Evolutionary conservation across 129 eudicot genomes (phyloP), one percentile per base, ranked within the genome.

Genomic region (Ambrosia trifida): DNA sequence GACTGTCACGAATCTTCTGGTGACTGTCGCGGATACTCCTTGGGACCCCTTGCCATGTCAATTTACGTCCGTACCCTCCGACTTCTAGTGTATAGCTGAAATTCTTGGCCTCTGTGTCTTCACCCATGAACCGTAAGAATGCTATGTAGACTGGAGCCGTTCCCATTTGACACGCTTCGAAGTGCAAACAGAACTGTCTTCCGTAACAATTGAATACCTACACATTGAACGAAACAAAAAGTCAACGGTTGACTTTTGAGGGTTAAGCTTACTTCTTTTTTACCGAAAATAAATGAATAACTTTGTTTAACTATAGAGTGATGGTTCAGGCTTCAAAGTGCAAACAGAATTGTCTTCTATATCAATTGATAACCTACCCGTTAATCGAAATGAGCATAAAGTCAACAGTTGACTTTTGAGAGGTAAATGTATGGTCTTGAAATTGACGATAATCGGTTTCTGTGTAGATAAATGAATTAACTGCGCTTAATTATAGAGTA

Each of bases 1-100:
- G 76, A 68, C 82, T 77, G 64, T 77, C 85, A 13, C 85, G 79
- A 9, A 82, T 80, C 13, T 49, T 63, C 46, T 66, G 76, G 38
- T 82, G 82, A 62, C 82, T 77, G 68, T 82, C 80, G 9, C 82
- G 82, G 17, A 82, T 82, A 72, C 85, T 82, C 49, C 85, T 44
- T 17, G 85, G 85, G 17, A 72, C 68, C 57, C 85, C 85, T 67
- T 82, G 79, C 85, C 85, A 82, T 28, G 79, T 82, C 35, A 82
- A 69, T 60, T 82, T 82, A 44, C 85, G 72, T 56, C 82, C 82
- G 12, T 72, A 31, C 53, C 85, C 85, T 20, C 85, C 85, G n/a
- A 82, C 82, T 68, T 77, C 82, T 14, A 82, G 68, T 4, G 82
- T 72, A 14, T 82, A 82, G 56, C 82, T 76, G 59, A 72, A 82